Base-by-base conservation (phyloP, 2,329 filamentous ascomycete genomes). In the Pyrenochaeta sp. region DNA sequence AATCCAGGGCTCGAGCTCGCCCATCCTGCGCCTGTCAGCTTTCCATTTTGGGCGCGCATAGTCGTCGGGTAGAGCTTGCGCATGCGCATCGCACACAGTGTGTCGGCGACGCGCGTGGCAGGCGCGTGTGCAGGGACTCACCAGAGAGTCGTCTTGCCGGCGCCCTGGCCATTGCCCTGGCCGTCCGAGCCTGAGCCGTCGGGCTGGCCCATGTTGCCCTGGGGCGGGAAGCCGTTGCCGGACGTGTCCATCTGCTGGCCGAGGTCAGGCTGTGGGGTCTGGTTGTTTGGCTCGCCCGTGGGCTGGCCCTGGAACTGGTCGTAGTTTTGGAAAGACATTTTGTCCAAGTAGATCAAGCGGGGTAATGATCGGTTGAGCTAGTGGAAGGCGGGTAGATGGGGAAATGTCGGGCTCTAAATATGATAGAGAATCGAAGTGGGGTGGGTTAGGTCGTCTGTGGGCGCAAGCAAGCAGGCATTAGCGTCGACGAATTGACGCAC, bases 1-100 rank as follows among this genome's bases (percentile, higher is more conserved):
- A 81, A 99, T 98, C 95, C 95, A 99, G 23, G 92, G 91, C 79
- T 98, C 94, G 61, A 99, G 89, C 77, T 99, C 95, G 66, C 95
- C 95, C 95, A 99, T 99, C 94, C 93, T 97, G 65, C 54, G 43
- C 18, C 14, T 47, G 66, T 75, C 56, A 75, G 71, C 58, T 49
- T 45, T 32, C 27, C 2, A 11, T 41, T n/a, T n/a, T n/a, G n/a
- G n/a, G n/a, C 18, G 7, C 17, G 36, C 14, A 10, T 33, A 11
- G 14, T 20, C 18, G 41, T 15, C 17, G 14, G 14, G 6, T 49
- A 7, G 27, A 21, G 2, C 27, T 43, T 29, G 56, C 42, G 37
- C 5, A 27, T 35, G 44, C 18, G 15, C 18, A 17, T 47, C 42
- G 47, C 32, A 27, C 9, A 21, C 35, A 40, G 15, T 23, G 27